A percentile compares a stretch with the other conserved stretches of the same genome.
Evolutionary conservation across 106 monocot species (phyloP).

Genomic region (Posidonia australis): DNA sequence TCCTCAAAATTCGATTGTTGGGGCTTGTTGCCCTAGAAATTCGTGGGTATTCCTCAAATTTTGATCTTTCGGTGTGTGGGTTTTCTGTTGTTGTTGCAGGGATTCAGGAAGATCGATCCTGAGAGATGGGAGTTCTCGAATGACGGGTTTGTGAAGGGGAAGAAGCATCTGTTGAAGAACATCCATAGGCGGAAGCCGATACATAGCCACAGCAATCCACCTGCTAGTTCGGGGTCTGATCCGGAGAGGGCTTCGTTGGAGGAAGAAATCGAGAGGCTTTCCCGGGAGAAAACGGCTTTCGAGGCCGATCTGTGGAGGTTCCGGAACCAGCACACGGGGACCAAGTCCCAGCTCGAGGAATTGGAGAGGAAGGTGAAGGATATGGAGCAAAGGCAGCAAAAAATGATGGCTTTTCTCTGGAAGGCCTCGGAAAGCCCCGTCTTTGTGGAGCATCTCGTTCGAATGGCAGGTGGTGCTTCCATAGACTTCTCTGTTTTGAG

Average conservation of each 20-base stretch:
- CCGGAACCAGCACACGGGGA: slow-evolving; percentile 49
- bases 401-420: slow-evolving; percentile 50
- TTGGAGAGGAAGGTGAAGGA: slow-evolving; percentile 39
- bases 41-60: slow-evolving; percentile 1
- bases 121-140: slow-evolving; percentile 93
- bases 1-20: background rate
- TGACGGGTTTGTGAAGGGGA: slow-evolving; percentile 57
- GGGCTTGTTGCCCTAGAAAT: background rate
- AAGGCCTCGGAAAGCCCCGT: slow-evolving; percentile 38
- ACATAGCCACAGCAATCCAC: slow-evolving; percentile 78
- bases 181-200: slow-evolving; percentile 88
- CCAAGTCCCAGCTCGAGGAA: slow-evolving; percentile 43
- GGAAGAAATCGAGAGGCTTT: slow-evolving; percentile 69
- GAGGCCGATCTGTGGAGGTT: slow-evolving; percentile 36
- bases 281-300: slow-evolving; percentile 39
- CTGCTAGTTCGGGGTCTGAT: slow-evolving; percentile 24
- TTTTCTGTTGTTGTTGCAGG: slow-evolving; percentile 24
- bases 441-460: slow-evolving; percentile 53
- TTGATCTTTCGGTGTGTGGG: slow-evolving; percentile 1
- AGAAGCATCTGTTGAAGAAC: slow-evolving; percentile 78
- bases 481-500: slow-evolving; percentile 23
- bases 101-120: slow-evolving; percentile 83
- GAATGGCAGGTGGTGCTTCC: slow-evolving; percentile 22
- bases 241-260: slow-evolving; percentile 53
- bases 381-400: slow-evolving; percentile 84